These are phyloP conservation scores for Talaromyces sp. DNA, from an alignment of 2,329 filamentous ascomycete species.

Conservation along the genomic window DNA sequence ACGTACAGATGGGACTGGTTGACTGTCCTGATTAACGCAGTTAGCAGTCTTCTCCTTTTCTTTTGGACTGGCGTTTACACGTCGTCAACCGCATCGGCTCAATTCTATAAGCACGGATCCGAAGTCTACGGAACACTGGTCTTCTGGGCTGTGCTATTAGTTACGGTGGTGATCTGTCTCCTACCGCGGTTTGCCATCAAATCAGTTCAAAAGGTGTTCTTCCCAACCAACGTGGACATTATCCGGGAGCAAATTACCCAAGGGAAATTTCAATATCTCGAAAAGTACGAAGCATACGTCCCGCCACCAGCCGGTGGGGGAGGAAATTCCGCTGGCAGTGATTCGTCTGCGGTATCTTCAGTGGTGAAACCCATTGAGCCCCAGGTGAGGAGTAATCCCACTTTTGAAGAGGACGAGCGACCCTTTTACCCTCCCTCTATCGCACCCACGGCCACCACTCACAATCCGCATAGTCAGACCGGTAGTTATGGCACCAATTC, in stretches of 20 bases:
- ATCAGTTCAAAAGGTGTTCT: slow-evolving; percentile 86
- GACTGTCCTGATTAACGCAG: slow-evolving; percentile 71
- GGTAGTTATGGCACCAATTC: slow-evolving; percentile 93
- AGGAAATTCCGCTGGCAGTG: slow-evolving; percentile 25
- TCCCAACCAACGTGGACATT: slow-evolving; percentile 89
- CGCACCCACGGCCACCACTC: slow-evolving; percentile 67
- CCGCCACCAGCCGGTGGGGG: slow-evolving; percentile 30
- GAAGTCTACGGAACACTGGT: slow-evolving; percentile 75
- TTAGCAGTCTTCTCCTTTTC: slow-evolving; percentile 85
- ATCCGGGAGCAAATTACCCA: slow-evolving; percentile 83
- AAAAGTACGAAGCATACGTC: slow-evolving; percentile 42
- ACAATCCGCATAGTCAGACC: slow-evolving; percentile 79
- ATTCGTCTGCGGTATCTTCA: slow-evolving; percentile 34
- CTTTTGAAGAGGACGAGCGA: slow-evolving; percentile 77
- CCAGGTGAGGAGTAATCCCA: slow-evolving; percentile 56
- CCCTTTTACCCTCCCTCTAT: slow-evolving; percentile 93
- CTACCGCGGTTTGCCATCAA: slow-evolving; percentile 86
- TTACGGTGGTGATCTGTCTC: slow-evolving; percentile 76
- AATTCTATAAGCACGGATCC: slow-evolving; percentile 70
- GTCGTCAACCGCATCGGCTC: slow-evolving; percentile 51
- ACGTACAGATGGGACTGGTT: slow-evolving; percentile 98
- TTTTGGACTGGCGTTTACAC: slow-evolving; percentile 94
- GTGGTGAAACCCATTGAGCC: slow-evolving; percentile 47
- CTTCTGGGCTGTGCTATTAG: slow-evolving; percentile 80
- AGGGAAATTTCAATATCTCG: slow-evolving; percentile 75